Evolutionary conservation across 2,329 filamentous ascomycete species (phyloP).

Genomic region (Chalaropsis thielavioides): DNA sequence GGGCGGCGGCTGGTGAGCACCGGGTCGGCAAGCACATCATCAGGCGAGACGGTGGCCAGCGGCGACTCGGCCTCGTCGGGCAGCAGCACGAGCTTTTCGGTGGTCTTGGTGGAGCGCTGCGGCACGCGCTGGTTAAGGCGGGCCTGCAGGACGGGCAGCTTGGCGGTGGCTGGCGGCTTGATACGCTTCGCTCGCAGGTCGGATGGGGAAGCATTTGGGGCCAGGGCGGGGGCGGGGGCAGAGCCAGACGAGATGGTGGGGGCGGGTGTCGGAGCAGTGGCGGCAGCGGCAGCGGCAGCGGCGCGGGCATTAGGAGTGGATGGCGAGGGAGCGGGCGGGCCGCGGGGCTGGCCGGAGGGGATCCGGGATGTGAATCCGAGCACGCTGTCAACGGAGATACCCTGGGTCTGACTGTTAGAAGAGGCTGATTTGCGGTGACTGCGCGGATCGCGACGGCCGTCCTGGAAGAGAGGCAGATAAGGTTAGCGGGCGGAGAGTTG

Average conservation of each 20-base stretch:
- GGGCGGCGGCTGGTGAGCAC: conserved; percentile 29
- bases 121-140: conserved; percentile 50
- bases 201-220: background rate
- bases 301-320: conserved; percentile 22
- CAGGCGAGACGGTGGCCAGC: conserved; percentile 30
- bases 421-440: background rate
- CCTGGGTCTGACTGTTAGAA: conserved; percentile 24
- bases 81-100: conserved; percentile 88
- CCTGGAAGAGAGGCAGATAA: conserved; percentile 6
- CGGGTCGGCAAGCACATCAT: conserved; percentile 33
- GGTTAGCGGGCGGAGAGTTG: background rate
- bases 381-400: conserved; percentile 82
- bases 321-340: conserved; percentile 42
- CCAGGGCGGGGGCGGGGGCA: conserved; percentile 21
- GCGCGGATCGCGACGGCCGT: conserved; percentile 10
- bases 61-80: conserved; percentile 45
- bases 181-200: conserved; percentile 16
- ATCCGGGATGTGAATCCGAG: conserved; percentile 90
- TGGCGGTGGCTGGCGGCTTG: conserved; percentile 12
- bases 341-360: conserved; percentile 78
- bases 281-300: conserved; percentile 22
- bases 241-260: conserved; percentile 23
- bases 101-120: conserved; percentile 80
- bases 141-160: conserved; percentile 25
- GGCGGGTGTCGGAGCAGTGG: conserved; percentile 26